Conservation (phyloP, 352 stramenopile genomes). For the Globisporangium emineosum region DNA sequence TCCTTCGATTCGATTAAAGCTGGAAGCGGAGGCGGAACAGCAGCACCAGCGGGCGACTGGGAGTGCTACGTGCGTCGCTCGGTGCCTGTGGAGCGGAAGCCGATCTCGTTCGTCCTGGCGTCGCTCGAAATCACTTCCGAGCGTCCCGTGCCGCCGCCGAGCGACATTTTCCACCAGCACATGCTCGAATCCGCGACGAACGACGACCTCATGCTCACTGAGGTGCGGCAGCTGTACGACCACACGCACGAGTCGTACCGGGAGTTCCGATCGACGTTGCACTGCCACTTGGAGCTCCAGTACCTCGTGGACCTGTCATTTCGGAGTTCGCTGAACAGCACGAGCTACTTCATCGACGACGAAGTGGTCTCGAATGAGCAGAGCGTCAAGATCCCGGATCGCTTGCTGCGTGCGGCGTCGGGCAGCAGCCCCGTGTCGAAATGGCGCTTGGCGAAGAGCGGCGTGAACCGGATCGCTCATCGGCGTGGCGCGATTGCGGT, state of each 20-base stretch:
- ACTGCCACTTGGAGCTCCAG: slow-evolving; percentile 55
- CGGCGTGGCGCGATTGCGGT: slow-evolving; percentile 49
- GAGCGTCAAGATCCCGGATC: slow-evolving; percentile 41
- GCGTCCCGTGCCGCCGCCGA: slow-evolving; percentile 43
- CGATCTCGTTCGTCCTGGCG: slow-evolving; percentile 64
- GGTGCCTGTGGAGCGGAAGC: slow-evolving; percentile 58
- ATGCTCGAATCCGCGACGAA: slow-evolving; percentile 37
- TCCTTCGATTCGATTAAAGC: slow-evolving; percentile 48
- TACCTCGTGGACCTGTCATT: slow-evolving; percentile 71
- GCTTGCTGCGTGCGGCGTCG: slow-evolving; percentile 16
- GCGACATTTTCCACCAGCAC: slow-evolving; percentile 67
- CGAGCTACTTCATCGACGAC: slow-evolving; percentile 54
- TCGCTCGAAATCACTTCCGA: slow-evolving; percentile 50
- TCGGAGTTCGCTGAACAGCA: slow-evolving; percentile 59
- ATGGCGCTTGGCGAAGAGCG: slow-evolving; percentile 42
- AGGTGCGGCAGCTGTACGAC: slow-evolving; percentile 66
- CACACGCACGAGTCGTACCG: slow-evolving; percentile 59
- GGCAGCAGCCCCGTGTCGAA: slow-evolving; percentile 27
- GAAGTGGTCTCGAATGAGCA: slow-evolving; percentile 29
- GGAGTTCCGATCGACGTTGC: slow-evolving; percentile 53
- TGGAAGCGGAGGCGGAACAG: neutral
- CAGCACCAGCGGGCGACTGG: slow-evolving; percentile 24
- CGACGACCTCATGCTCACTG: slow-evolving; percentile 54
- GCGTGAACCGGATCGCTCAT: slow-evolving; percentile 32
- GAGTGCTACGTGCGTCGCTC: slow-evolving; percentile 62